These are phyloP conservation scores for Coemansia sp. DNA, from an alignment of 192 early-diverging fungal genomes.

Conservation along the genomic window DNA sequence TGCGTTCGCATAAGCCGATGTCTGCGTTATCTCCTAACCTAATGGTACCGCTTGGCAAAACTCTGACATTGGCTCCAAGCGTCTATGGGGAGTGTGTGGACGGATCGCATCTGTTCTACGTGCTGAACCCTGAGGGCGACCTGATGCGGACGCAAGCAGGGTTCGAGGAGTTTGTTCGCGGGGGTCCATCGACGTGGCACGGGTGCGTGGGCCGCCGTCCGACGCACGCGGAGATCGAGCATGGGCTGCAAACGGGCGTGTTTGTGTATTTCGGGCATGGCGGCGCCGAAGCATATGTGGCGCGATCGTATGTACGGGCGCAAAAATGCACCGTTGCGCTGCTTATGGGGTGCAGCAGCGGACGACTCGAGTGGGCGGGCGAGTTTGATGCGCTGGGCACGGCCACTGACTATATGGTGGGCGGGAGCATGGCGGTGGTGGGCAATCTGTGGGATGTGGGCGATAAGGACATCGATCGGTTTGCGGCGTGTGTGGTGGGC, in stretches of 20 bases:
- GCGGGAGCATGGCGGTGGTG: constrained; percentile 80
- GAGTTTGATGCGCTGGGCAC: constrained; percentile 90
- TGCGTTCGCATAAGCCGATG: constrained; percentile 2
- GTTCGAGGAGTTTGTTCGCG: constrained; percentile 58
- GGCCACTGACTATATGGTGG: constrained; percentile 81
- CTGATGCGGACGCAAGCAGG: constrained; percentile 75
- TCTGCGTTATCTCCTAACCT: background rate
- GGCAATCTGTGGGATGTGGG: constrained; percentile 99
- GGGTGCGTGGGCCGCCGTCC: constrained; percentile 73
- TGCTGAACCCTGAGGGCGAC: constrained; percentile 91
- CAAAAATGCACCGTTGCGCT: constrained; percentile 77
- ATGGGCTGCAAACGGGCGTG: constrained; percentile 60
- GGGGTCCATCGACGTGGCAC: constrained; percentile 57
- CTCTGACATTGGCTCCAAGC: background rate
- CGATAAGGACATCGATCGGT: constrained; percentile 92
- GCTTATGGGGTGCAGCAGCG: constrained; percentile 95
- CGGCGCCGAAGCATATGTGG: constrained; percentile 81
- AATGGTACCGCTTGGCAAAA: background rate
- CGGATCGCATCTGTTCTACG: constrained; percentile 64
- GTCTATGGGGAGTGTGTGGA: constrained; percentile 32
- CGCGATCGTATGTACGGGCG: constrained; percentile 63
- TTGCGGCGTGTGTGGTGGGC: constrained; percentile 68
- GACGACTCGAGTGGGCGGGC: constrained; percentile 66
- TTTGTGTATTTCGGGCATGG: constrained; percentile 95
- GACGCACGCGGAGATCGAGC: constrained; percentile 61